phyloP scores from a whole-genome alignment of 2,329 filamentous ascomycete genomes.

The Hypoxylon sp. region DNA sequence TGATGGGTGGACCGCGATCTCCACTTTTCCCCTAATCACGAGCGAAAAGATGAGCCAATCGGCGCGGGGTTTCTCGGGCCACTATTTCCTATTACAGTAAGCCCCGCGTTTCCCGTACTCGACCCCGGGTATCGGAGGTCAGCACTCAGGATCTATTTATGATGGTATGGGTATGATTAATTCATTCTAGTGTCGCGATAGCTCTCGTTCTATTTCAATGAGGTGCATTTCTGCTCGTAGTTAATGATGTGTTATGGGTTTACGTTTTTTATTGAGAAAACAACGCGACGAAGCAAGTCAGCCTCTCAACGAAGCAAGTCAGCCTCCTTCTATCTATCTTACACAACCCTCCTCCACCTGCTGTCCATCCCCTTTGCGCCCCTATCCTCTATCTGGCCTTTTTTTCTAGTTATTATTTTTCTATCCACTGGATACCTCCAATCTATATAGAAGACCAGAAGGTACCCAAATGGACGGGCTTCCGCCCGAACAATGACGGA shows the following conservation, averaged over 20 bases:
- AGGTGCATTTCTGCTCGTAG: background rate
- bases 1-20: background rate
- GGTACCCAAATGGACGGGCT: background rate
- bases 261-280: background rate
- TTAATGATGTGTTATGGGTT: too few relatives aligned
- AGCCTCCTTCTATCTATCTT: background rate
- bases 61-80: background rate
- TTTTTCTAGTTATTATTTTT: background rate
- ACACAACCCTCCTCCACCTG: background rate
- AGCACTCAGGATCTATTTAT: background rate
- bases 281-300: background rate
- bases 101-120: conserved; percentile 2
- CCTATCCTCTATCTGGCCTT: background rate
- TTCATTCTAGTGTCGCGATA: background rate
- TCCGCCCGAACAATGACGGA: background rate
- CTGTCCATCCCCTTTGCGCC: background rate
- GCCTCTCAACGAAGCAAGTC: too few relatives aligned
- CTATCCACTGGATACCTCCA: background rate
- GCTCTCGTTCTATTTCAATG: background rate
- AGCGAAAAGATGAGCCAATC: conserved; percentile 6
- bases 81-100: conserved; percentile 31
- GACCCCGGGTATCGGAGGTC: background rate
- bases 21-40: background rate
- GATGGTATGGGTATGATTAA: background rate
- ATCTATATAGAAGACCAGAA: background rate